Percentiles rank a stretch among this genome's conserved stretches.
phyloP scores from a whole-genome alignment of 1,284 basidiomycete species.

The Heterobasidion parviporum region DNA sequence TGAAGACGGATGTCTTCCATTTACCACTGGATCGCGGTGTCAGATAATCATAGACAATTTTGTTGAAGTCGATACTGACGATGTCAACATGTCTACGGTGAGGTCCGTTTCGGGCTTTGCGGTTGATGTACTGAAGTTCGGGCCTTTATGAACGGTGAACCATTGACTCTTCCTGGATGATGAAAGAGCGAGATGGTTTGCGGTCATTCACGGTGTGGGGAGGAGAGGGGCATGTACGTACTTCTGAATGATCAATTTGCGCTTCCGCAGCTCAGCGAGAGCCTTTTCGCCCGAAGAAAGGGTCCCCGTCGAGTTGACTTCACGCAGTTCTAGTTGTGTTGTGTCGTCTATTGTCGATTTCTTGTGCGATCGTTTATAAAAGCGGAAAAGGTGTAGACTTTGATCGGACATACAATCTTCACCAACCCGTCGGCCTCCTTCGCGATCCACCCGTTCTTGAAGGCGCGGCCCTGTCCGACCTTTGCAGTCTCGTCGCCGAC shows the following conservation, averaged over 20 bases:
- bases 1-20: conserved; percentile 91
- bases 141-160: conserved; percentile 85
- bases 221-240: conserved; percentile 19
- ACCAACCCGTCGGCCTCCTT: conserved; percentile 90
- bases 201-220: neutral
- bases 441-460: conserved; percentile 95
- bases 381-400: neutral
- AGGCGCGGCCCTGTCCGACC: conserved; percentile 89
- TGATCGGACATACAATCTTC: conserved; percentile 55
- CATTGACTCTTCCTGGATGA: conserved; percentile 84
- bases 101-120: conserved; percentile 97
- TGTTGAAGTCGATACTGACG: conserved; percentile 36
- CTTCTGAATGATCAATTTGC: conserved; percentile 79
- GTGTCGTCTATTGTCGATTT: conserved; percentile 58
- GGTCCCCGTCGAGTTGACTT: conserved; percentile 69
- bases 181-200: neutral
- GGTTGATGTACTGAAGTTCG: conserved; percentile 87
- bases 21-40: conserved; percentile 50
- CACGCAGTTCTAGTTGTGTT: conserved; percentile 70
- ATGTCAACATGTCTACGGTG: conserved; percentile 90
- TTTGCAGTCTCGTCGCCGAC: conserved; percentile 84
- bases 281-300: conserved; percentile 69
- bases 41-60: neutral
- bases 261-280: conserved; percentile 83
- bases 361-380: conserved; percentile 26